phyloP scores from a whole-genome alignment of 768 basidiomycete genomes.

The Cystobasidium tubakii region DNA sequence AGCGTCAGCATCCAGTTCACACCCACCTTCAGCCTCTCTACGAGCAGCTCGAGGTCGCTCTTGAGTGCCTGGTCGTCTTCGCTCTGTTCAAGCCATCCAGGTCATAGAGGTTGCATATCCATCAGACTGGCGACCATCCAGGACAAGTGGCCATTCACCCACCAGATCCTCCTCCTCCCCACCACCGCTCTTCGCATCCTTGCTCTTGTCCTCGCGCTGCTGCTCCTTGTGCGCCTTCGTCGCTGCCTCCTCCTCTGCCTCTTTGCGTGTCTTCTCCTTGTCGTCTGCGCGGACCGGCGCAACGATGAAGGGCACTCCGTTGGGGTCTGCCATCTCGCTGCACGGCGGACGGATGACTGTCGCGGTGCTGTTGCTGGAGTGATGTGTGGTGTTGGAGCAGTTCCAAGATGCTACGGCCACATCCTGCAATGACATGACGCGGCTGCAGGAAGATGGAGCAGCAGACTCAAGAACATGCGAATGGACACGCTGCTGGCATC shows the following conservation, averaged over 20 bases:
- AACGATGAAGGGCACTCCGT: conserved; percentile 39
- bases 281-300: conserved; percentile 39
- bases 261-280: conserved; percentile 35
- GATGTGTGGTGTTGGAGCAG: too few species aligned
- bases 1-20: not conserved
- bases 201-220: conserved; percentile 35
- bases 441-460: too few species aligned
- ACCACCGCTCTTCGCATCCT: not conserved
- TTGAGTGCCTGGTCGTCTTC: conserved; percentile 93
- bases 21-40: conserved; percentile 81
- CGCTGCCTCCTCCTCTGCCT: conserved; percentile 37
- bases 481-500: too few species aligned
- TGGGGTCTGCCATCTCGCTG: conserved; percentile 35
- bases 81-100: conserved; percentile 54
- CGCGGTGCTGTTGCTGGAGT: not conserved
- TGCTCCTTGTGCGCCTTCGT: conserved; percentile 9
- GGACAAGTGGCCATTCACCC: not conserved
- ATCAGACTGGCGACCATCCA: not conserved
- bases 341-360: not conserved
- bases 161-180: conserved; percentile 31
- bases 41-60: conserved; percentile 91
- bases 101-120: not conserved
- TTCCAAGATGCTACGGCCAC: not conserved
- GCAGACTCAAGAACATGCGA: too few species aligned
- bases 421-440: too few species aligned